phyloP scores from a whole-genome alignment of 257 asterid species.

The Pogostemon cablin region DNA sequence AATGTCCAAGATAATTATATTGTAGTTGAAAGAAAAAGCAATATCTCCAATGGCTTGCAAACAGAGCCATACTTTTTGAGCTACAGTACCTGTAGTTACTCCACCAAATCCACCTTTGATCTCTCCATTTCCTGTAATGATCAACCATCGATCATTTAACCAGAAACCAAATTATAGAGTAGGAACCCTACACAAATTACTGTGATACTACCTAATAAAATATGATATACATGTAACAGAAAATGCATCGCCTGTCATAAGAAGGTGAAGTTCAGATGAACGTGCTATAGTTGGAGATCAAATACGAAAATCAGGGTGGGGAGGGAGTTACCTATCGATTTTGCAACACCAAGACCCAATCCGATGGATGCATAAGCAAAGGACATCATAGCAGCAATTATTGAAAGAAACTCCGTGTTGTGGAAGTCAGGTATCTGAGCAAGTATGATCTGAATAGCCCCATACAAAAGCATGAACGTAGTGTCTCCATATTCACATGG shows the following conservation, averaged over 20 bases:
- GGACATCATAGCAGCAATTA: conserved; percentile 57
- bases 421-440: conserved; percentile 64
- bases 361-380: conserved; percentile 56
- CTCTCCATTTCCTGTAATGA: conserved; percentile 44
- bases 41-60: conserved; percentile 59
- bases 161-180: background rate
- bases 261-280: background rate
- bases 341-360: conserved; percentile 47
- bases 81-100: conserved; percentile 30
- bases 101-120: conserved; percentile 43
- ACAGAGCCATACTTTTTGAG: conserved; percentile 49
- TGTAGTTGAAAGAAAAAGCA: conserved; percentile 59
- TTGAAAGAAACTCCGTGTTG: conserved; percentile 52
- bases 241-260: background rate
- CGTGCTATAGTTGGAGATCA: background rate
- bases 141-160: conserved; percentile 13
- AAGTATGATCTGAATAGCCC: conserved; percentile 49
- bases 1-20: conserved; percentile 56
- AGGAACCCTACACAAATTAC: background rate
- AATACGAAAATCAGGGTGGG: background rate
- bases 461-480: conserved; percentile 48
- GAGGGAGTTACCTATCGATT: conserved; percentile 42
- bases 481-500: conserved; percentile 50
- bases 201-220: too few species aligned
- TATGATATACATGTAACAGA: background rate